phyloP scores from a whole-genome alignment of 495 filamentous ascomycete genomes.

The Aspergillus heteromorphus region DNA sequence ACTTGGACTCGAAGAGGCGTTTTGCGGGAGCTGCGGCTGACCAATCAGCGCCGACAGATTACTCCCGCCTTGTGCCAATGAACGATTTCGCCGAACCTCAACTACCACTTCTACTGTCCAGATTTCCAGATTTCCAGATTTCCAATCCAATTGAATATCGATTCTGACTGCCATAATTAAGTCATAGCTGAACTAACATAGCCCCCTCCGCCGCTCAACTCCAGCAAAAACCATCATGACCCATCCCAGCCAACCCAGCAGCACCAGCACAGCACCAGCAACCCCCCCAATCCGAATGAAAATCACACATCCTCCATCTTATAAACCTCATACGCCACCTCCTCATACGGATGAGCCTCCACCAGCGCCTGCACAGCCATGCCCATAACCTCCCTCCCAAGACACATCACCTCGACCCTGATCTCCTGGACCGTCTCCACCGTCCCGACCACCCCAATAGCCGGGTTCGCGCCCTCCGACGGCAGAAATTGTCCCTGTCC shows the following conservation, averaged over 20 bases:
- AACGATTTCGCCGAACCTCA: neutral
- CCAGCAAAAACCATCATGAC: neutral
- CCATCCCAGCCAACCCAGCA: neutral
- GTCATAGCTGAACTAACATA: neutral
- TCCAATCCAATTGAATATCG: neutral
- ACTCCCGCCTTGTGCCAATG: constrained; percentile 26
- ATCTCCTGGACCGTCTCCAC: constrained; percentile 48
- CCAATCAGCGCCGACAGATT: constrained; percentile 41
- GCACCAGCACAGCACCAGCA: neutral
- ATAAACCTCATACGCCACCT: constrained; percentile 68
- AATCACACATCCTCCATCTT: constrained; percentile 64
- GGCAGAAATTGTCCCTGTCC: constrained; percentile 41
- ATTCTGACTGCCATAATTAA: neutral
- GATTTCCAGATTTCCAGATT: too few species aligned
- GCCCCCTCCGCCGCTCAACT: neutral
- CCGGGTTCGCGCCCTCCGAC: constrained; percentile 31
- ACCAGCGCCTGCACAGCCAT: constrained; percentile 38
- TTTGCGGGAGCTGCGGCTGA: constrained; percentile 30
- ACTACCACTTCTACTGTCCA: too few species aligned
- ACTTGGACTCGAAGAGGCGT: constrained; percentile 34
- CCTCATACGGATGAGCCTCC: constrained; percentile 75
- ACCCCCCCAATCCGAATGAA: neutral
- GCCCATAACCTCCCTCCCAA: constrained; percentile 42
- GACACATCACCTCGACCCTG: constrained; percentile 49
- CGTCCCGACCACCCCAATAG: constrained; percentile 32